Percentiles rank a stretch among this genome's conserved stretches.
phyloP scores from a whole-genome alignment of 2,329 filamentous ascomycete species.

The Arthrocladium fulminans region DNA sequence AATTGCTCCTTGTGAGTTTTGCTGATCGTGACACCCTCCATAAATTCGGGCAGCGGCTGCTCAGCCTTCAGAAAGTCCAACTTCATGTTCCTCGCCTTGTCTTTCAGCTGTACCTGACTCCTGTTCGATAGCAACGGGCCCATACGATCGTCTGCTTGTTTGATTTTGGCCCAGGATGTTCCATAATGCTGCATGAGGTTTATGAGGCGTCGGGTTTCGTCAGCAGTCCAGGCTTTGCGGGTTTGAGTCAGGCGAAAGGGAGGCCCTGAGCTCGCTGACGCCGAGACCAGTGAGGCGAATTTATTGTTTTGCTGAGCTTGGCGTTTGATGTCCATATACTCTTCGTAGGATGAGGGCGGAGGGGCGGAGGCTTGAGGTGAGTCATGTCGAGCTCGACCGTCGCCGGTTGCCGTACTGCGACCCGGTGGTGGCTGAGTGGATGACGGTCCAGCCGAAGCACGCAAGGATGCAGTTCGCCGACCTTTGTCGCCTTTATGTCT shows the following conservation, averaged over 20 bases:
- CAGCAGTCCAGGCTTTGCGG: slow-evolving; percentile 28
- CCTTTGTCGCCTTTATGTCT: neutral
- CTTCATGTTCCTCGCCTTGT: slow-evolving; percentile 48
- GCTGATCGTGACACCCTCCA: slow-evolving; percentile 18
- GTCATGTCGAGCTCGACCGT: neutral
- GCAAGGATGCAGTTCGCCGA: neutral
- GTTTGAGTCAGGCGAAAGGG: slow-evolving; percentile 15
- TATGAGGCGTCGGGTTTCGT: slow-evolving; percentile 39
- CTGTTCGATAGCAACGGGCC: slow-evolving; percentile 31
- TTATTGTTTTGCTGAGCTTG: neutral
- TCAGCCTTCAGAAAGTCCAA: slow-evolving; percentile 37
- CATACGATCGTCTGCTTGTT: slow-evolving; percentile 24
- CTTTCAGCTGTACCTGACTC: slow-evolving; percentile 46
- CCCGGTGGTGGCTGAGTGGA: neutral
- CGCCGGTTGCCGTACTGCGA: neutral
- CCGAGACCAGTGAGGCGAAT: neutral
- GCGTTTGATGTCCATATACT: neutral
- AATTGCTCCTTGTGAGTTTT: slow-evolving; percentile 23
- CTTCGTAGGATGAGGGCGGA: slow-evolving; percentile 4
- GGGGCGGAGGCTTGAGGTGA: neutral
- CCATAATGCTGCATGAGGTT: slow-evolving; percentile 41
- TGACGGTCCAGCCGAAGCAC: neutral
- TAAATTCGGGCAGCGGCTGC: slow-evolving; percentile 10
- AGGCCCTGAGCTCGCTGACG: neutral
- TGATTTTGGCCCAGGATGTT: slow-evolving; percentile 41